Percentiles rank a stretch among this genome's conserved stretches.
Evolutionary conservation across 306 rosid species (phyloP).

Genomic region (Benincasa hispida): DNA sequence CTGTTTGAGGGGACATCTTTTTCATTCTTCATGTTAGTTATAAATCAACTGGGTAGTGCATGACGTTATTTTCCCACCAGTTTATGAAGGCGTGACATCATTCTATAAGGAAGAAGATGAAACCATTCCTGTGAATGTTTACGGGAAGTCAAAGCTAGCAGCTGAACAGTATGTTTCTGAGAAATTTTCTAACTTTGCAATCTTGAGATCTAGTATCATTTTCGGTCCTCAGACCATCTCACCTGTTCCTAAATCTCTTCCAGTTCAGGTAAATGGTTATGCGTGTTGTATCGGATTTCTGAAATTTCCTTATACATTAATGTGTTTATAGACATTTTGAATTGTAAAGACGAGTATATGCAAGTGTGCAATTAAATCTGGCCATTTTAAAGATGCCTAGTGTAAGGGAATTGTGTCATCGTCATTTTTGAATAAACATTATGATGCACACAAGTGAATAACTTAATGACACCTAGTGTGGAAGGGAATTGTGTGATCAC

Average conservation of each 20-base stretch:
- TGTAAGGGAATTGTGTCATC: background rate
- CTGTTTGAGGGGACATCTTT: background rate
- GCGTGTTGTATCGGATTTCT: background rate
- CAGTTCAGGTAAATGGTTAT: constrained; percentile 51
- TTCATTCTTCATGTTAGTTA: background rate
- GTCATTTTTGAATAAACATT: background rate
- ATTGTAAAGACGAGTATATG: background rate
- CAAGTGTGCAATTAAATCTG: background rate
- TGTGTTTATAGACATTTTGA: background rate
- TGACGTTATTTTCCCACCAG: constrained; percentile 29
- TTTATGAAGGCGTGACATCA: constrained; percentile 81
- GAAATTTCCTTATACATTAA: background rate
- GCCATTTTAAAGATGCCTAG: background rate
- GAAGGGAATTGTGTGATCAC: background rate
- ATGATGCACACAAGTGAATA: too few species aligned
- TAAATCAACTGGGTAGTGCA: constrained; percentile 1
- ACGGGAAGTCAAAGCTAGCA: constrained; percentile 76
- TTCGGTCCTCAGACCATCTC: constrained; percentile 82
- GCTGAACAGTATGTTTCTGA: constrained; percentile 65
- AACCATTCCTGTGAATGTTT: constrained; percentile 55
- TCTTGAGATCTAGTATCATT: constrained; percentile 91
- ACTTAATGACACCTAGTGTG: background rate
- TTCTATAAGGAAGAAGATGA: constrained; percentile 80
- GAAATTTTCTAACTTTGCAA: constrained; percentile 53
- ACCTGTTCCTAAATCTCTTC: constrained; percentile 87